Evolutionary conservation across 352 stramenopile species (phyloP).

Genomic region (Phytophthora ohioensis): DNA sequence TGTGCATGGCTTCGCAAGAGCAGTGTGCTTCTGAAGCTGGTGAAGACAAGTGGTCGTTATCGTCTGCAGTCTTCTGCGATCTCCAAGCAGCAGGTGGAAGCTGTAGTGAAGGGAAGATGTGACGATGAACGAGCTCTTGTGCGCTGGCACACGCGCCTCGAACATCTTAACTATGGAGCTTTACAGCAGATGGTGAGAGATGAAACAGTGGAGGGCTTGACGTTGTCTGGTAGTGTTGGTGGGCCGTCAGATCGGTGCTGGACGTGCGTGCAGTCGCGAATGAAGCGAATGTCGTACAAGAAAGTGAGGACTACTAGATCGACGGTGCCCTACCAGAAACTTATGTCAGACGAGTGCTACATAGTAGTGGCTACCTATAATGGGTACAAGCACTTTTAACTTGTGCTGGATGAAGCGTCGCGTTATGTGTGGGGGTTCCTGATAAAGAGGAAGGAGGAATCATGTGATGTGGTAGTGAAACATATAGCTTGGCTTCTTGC

Average conservation of each 20-base stretch:
- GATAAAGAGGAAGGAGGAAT: slow-evolving; percentile 16
- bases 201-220: background rate
- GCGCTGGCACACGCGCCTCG: slow-evolving; percentile 18
- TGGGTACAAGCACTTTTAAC: slow-evolving; percentile 21
- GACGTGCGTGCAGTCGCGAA: background rate
- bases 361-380: slow-evolving; percentile 1
- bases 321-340: slow-evolving; percentile 14
- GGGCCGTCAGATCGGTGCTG: background rate
- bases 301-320: background rate
- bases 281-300: slow-evolving; percentile 26
- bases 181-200: slow-evolving; percentile 17
- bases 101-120: background rate
- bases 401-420: slow-evolving; percentile 16
- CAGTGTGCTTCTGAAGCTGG: background rate
- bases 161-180: slow-evolving; percentile 12
- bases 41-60: slow-evolving; percentile 17
- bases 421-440: slow-evolving; percentile 12
- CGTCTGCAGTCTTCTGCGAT: background rate
- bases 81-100: background rate
- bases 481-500: too few species aligned
- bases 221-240: background rate
- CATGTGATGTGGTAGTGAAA: slow-evolving; percentile 2
- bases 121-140: slow-evolving; percentile 6
- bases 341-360: slow-evolving; percentile 28
- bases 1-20: slow-evolving; percentile 19